A percentile compares a stretch with the other conserved stretches of the same genome.
Evolutionary conservation across 129 eudicot genomes (phyloP).

Genomic region (Flaveria sonorensis): DNA sequence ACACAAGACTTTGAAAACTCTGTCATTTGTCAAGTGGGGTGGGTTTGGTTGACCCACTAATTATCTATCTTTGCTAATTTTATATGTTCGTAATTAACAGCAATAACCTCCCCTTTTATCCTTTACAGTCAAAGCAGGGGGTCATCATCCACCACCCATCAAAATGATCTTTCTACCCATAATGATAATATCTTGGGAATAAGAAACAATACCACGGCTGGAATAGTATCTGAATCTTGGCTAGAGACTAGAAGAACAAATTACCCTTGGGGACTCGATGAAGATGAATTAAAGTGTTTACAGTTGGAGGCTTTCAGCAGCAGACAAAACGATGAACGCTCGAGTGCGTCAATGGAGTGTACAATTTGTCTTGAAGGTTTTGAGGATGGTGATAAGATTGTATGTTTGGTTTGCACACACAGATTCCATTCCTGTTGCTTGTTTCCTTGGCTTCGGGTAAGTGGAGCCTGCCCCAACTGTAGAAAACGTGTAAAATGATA

Average conservation of each 20-base stretch:
- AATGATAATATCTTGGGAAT: constrained; percentile 25
- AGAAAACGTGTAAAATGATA: constrained; percentile 34
- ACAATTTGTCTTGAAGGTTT: constrained; percentile 80
- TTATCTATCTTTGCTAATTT: not conserved
- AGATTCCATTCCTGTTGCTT: constrained; percentile 67
- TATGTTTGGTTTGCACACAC: constrained; percentile 61
- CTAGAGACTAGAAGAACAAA: constrained; percentile 12
- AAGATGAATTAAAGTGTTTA: constrained; percentile 47
- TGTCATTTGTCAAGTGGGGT: not conserved
- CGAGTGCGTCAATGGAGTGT: constrained; percentile 52
- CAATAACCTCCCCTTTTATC: not conserved
- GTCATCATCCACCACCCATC: constrained; percentile 33
- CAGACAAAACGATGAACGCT: constrained; percentile 27
- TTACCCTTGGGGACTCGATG: constrained; percentile 54
- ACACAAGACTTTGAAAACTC: not conserved
- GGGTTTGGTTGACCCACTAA: not conserved
- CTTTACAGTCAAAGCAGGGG: constrained; percentile 42
- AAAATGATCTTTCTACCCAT: constrained; percentile 20
- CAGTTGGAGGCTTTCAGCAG: constrained; percentile 39
- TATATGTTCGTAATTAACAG: not conserved
- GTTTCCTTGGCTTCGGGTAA: constrained; percentile 71
- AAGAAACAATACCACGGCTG: constrained; percentile 19
- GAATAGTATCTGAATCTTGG: constrained; percentile 12
- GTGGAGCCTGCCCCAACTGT: constrained; percentile 91
- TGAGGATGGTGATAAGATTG: constrained; percentile 52